Evolutionary conservation across 805 yeast species (phyloP).

Genomic region (Teunomyces pallodes): DNA sequence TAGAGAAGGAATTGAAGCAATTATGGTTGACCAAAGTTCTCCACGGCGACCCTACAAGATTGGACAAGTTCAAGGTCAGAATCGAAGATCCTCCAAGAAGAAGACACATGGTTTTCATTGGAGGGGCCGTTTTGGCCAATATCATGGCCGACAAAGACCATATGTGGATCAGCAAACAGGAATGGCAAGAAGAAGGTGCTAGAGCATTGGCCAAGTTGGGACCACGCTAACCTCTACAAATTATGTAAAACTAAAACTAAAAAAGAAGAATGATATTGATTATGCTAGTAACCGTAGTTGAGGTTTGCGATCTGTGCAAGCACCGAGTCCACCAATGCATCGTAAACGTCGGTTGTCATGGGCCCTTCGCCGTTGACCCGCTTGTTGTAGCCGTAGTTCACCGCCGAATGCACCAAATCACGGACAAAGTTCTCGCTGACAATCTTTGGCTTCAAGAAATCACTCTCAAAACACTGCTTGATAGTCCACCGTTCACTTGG

Average conservation of each 20-base stretch:
- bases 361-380: constrained; percentile 35
- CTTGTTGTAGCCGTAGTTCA: constrained; percentile 59
- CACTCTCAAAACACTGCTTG: constrained; percentile 55
- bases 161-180: constrained; percentile 95
- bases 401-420: constrained; percentile 74
- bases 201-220: constrained; percentile 84
- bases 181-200: constrained; percentile 97
- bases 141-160: constrained; percentile 98
- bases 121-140: constrained; percentile 97
- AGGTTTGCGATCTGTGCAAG: constrained; percentile 50
- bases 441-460: constrained; percentile 72
- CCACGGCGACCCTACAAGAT: constrained; percentile 79
- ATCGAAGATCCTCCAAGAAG: constrained; percentile 99
- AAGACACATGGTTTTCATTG: constrained; percentile 97
- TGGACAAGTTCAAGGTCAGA: constrained; percentile 89
- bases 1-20: constrained; percentile 95
- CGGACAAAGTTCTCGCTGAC: constrained; percentile 65
- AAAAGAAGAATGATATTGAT: neutral
- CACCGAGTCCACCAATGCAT: constrained; percentile 49
- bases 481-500: constrained; percentile 67
- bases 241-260: neutral
- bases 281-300: constrained; percentile 23
- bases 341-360: constrained; percentile 39
- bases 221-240: constrained; percentile 56
- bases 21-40: constrained; percentile 90